A percentile compares a stretch with the other conserved stretches of the same genome.
Evolutionary conservation across 2,329 filamentous ascomycete genomes (phyloP).

Genomic region (Aspergillus sp.): DNA sequence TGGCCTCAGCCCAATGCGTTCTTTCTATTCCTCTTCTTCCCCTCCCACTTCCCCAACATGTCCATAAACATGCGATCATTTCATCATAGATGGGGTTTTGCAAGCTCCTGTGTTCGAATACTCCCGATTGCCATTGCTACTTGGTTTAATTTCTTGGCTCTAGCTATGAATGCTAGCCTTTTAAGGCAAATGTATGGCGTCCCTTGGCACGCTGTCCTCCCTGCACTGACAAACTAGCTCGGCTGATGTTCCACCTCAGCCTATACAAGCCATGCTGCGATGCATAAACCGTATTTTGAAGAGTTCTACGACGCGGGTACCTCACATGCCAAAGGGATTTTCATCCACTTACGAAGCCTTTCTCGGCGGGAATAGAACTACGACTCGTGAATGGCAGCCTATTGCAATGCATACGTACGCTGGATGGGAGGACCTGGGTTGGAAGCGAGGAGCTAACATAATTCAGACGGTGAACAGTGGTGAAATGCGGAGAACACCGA

Average conservation of each 20-base stretch:
- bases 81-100: neutral
- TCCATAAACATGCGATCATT: neutral
- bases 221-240: neutral
- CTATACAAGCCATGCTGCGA: neutral
- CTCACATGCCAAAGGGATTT: slow-evolving; percentile 1
- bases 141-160: neutral
- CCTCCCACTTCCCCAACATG: neutral
- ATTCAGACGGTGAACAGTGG: neutral
- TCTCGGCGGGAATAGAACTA: neutral
- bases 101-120: neutral
- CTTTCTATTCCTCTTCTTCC: neutral
- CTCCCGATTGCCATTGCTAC: neutral
- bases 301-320: neutral
- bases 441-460: neutral
- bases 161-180: neutral
- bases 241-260: neutral
- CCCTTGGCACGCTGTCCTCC: neutral
- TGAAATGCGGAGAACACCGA: neutral
- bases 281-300: neutral
- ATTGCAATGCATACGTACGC: neutral
- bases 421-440: neutral
- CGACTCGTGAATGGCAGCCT: neutral
- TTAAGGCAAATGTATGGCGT: neutral
- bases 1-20: neutral
- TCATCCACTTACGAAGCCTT: neutral